Base-by-base conservation (phyloP, 1,284 basidiomycete species). In the Austroboletus sp. region DNA sequence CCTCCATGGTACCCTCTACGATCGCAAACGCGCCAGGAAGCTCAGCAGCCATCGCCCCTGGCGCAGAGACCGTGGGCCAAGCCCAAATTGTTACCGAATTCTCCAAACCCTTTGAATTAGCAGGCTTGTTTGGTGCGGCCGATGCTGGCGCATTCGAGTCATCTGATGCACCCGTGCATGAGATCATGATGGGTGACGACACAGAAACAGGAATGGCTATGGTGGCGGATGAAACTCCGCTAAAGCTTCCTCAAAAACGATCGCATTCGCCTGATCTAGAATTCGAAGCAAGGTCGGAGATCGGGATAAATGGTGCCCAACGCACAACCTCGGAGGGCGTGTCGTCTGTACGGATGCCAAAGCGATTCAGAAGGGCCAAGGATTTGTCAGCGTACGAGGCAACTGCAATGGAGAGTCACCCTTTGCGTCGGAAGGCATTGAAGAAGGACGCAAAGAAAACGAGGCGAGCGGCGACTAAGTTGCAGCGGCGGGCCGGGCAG, bases 61-160 rank as follows among this genome's bases (percentile, higher is more conserved):
- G 82, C 7, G 82, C 82, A 16, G 85, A 89, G 58, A 74, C 73
- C 46, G 79, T 89, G 36, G 87, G 85, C 6, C 78, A 82, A 56
- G 80, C 85, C 0, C 76, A 82, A 53, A 87, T 92, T 41, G 58
- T 90, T 4, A 72, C 69, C 2, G 61, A 70, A 40, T 76, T 88
- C 40, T 79, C 80, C 3, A 76, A 80, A 49, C 80, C 85, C 4
- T 91, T 92, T 55, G 76, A 80, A 49, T 67, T 92, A 1, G 83
- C 76, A 10, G 87, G 81, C 0, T 65, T 91, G 1, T 90, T 90
- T 54, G 78, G 78, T 8, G 75, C 74, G 40, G 87, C 85, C 0
- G 89, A 91, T 60, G 76, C 76, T 11, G 82, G 82, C 9, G 84
- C 84, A 0, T 85, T 89, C 49, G 65, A 57, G 17, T 49, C 54